phyloP scores from a whole-genome alignment of 2,329 filamentous ascomycete species.

The Botrytis deweyae region DNA sequence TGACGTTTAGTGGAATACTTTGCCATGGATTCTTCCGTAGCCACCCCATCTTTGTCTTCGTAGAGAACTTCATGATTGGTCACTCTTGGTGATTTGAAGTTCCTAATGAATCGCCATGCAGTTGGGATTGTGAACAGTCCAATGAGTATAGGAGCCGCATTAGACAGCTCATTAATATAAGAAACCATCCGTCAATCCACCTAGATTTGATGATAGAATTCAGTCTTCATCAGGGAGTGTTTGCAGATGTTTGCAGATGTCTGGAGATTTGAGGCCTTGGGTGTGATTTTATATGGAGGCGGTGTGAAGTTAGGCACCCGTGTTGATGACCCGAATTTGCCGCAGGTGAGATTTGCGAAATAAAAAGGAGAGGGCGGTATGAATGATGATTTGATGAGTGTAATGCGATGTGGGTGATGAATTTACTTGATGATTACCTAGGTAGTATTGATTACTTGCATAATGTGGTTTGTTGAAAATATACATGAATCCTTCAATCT shows the following conservation, averaged over 20 bases:
- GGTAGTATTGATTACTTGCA: background rate
- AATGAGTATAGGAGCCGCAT: slow-evolving; percentile 21
- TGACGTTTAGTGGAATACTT: slow-evolving; percentile 60
- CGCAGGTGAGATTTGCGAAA: background rate
- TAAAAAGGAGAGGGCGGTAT: background rate
- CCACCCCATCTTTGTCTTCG: slow-evolving; percentile 66
- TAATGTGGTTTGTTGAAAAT: background rate
- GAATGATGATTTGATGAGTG: background rate
- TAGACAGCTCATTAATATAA: slow-evolving; percentile 17
- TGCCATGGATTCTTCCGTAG: slow-evolving; percentile 59
- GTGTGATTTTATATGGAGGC: slow-evolving; percentile 5
- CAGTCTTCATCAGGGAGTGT: background rate
- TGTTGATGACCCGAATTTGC: background rate
- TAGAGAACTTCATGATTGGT: slow-evolving; percentile 45
- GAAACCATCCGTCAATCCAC: slow-evolving; percentile 18
- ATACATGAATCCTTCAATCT: background rate
- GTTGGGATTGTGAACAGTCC: slow-evolving; percentile 30
- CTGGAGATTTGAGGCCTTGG: background rate
- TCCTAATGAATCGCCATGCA: slow-evolving; percentile 28
- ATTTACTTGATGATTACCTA: background rate
- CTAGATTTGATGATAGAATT: slow-evolving; percentile 9
- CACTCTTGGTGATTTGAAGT: slow-evolving; percentile 26
- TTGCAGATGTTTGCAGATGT: background rate
- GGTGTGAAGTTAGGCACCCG: slow-evolving; percentile 12
- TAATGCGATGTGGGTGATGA: background rate